phyloP scores from a whole-genome alignment of 306 rosid genomes.

The Luffa aegyptiaca region DNA sequence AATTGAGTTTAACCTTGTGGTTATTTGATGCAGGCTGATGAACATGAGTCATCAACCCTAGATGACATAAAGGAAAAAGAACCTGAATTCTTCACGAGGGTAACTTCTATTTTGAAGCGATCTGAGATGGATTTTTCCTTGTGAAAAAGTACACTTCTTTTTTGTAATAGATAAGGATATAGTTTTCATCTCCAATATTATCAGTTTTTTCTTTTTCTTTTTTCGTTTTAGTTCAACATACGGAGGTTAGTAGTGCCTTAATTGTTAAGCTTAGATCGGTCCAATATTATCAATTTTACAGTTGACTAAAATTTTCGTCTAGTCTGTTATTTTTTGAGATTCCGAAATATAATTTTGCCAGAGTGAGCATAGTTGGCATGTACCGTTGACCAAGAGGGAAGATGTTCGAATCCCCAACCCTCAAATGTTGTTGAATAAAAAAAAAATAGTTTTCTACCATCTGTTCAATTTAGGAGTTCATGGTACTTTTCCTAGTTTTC shows the following conservation, averaged over 20 bases:
- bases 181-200: background rate
- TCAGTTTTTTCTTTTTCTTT: background rate
- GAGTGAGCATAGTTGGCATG: too few species aligned
- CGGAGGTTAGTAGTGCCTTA: background rate
- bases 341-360: background rate
- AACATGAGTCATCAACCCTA: conserved; percentile 54
- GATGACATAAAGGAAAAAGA: conserved; percentile 59
- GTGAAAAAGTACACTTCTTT: conserved; percentile 2
- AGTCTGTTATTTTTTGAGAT: background rate
- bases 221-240: background rate
- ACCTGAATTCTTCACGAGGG: conserved; percentile 58
- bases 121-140: conserved; percentile 64
- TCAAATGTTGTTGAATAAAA: too few species aligned
- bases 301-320: background rate
- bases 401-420: too few species aligned
- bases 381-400: too few species aligned
- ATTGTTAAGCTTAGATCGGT: background rate
- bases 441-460: too few species aligned
- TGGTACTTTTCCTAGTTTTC: background rate
- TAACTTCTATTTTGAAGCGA: conserved; percentile 43
- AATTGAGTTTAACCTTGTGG: background rate
- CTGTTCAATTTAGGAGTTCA: background rate
- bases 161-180: background rate
- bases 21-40: conserved; percentile 56
- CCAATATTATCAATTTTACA: background rate